Percentiles rank a stretch among this genome's conserved stretches.
phyloP scores from a whole-genome alignment of 1,139 yeast species.

The Saccharomyces pastorianus region DNA sequence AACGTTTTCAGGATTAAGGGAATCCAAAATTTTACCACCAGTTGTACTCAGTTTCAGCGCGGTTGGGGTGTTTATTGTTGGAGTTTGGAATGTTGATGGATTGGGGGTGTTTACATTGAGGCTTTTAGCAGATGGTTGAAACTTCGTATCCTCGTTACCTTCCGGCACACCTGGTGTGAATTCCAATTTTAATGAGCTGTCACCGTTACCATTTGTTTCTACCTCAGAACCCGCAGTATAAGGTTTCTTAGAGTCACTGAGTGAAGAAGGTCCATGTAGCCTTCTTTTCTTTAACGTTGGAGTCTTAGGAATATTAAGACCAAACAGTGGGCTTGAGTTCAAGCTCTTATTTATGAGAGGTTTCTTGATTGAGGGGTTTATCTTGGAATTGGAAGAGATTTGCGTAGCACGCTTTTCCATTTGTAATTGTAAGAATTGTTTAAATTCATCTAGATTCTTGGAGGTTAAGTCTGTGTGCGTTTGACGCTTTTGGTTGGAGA shows the following conservation, averaged over 20 bases:
- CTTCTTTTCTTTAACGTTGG: conserved; percentile 37
- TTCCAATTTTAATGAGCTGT: conserved; percentile 5
- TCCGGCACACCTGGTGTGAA: conserved; percentile 6
- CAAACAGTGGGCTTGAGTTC: conserved; percentile 32
- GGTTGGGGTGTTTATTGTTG: conserved; percentile 4
- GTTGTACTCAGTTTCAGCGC: neutral
- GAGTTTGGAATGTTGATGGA: conserved; percentile 1
- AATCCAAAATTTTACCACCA: conserved; percentile 47
- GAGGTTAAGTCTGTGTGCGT: conserved; percentile 38
- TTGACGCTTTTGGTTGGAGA: conserved; percentile 51
- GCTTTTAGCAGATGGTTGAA: neutral
- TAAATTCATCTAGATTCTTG: conserved; percentile 40
- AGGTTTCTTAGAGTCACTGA: neutral
- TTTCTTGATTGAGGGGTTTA: conserved; percentile 24
- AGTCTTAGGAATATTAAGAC: conserved; percentile 34
- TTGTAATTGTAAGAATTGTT: conserved; percentile 50
- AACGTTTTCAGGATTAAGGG: conserved; percentile 48
- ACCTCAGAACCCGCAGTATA: conserved; percentile 2
- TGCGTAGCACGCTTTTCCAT: conserved; percentile 37
- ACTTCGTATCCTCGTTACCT: neutral
- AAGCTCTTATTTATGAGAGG: conserved; percentile 31
- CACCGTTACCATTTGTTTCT: conserved; percentile 2
- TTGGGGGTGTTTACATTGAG: neutral
- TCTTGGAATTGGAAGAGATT: conserved; percentile 5
- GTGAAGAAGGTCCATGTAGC: conserved; percentile 16